These are phyloP conservation scores for Talaromyces stipitatus DNA, from an alignment of 495 filamentous ascomycete genomes.

Conservation along the genomic window DNA sequence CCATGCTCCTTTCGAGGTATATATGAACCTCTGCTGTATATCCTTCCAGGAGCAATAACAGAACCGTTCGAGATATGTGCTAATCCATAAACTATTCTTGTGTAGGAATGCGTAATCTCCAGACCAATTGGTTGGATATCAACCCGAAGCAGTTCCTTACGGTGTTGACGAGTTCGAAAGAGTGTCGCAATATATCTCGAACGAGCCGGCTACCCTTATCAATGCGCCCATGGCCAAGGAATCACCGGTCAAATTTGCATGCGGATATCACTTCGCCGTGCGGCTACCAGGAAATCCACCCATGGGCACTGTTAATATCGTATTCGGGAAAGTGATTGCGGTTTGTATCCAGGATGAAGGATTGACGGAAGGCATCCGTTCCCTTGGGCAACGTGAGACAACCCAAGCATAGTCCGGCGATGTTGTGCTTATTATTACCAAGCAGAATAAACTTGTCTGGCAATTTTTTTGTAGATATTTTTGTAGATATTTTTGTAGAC, in stretches of 20 bases:
- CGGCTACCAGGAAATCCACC: conserved; percentile 45
- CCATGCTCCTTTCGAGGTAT: conserved; percentile 36
- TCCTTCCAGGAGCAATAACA: not conserved
- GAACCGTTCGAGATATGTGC: not conserved
- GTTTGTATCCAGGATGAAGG: conserved; percentile 47
- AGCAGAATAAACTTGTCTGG: too few species aligned
- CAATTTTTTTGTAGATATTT: too few species aligned
- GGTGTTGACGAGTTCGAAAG: conserved; percentile 47
- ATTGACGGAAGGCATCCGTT: conserved; percentile 37
- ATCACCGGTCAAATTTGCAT: conserved; percentile 50
- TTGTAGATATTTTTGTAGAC: too few species aligned
- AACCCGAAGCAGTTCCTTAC: conserved; percentile 25
- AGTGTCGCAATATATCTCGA: conserved; percentile 30
- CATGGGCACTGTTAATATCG: conserved; percentile 45
- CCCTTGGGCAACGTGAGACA: too few species aligned
- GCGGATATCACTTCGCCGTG: conserved; percentile 43
- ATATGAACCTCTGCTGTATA: not conserved
- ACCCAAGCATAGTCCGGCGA: too few species aligned
- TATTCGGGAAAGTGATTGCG: conserved; percentile 48
- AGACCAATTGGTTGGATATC: conserved; percentile 42
- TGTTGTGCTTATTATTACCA: too few species aligned
- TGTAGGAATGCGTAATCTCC: conserved; percentile 31
- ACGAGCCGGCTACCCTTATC: conserved; percentile 29
- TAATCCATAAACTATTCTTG: not conserved
- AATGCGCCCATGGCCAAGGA: conserved; percentile 42